Evolutionary conservation across 1,284 basidiomycete genomes (phyloP).

Genomic region (Tilletiaria anomala): DNA sequence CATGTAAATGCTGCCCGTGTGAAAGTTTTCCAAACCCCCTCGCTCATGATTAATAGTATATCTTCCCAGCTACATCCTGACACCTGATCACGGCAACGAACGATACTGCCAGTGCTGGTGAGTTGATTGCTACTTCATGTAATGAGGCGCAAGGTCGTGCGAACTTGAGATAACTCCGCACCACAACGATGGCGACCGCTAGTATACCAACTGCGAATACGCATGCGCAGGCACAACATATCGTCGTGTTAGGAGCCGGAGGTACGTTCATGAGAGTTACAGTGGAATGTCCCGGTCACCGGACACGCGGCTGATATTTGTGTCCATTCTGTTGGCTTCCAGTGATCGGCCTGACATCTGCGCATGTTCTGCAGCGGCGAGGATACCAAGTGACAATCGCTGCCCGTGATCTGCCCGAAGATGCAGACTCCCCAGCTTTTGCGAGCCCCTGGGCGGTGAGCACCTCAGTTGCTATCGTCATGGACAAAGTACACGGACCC

Average conservation of each 20-base stretch:
- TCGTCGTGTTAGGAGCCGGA: not conserved
- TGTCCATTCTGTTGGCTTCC: too few species aligned
- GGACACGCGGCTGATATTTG: not conserved
- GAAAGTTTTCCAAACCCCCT: too few species aligned
- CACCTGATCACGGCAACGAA: too few species aligned
- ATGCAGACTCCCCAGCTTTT: slow-evolving; percentile 50
- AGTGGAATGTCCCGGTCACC: not conserved
- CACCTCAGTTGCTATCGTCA: too few species aligned
- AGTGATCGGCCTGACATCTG: slow-evolving; percentile 45
- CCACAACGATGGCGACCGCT: not conserved
- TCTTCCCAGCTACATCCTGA: too few species aligned
- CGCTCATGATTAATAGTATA: too few species aligned
- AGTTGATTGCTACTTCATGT: too few species aligned
- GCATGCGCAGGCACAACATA: not conserved
- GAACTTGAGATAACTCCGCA: not conserved
- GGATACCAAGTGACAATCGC: slow-evolving; percentile 50
- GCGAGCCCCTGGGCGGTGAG: slow-evolving; percentile 60
- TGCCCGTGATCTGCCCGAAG: slow-evolving; percentile 54
- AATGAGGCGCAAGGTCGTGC: not conserved
- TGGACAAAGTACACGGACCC: too few species aligned
- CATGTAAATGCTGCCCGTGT: too few species aligned
- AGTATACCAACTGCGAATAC: not conserved
- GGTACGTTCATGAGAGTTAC: not conserved
- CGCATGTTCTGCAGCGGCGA: slow-evolving; percentile 39
- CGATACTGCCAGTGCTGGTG: too few species aligned